Percentiles rank a stretch among this genome's conserved stretches.
phyloP scores from a whole-genome alignment of 257 asterid genomes.

The Datura wrightii region DNA sequence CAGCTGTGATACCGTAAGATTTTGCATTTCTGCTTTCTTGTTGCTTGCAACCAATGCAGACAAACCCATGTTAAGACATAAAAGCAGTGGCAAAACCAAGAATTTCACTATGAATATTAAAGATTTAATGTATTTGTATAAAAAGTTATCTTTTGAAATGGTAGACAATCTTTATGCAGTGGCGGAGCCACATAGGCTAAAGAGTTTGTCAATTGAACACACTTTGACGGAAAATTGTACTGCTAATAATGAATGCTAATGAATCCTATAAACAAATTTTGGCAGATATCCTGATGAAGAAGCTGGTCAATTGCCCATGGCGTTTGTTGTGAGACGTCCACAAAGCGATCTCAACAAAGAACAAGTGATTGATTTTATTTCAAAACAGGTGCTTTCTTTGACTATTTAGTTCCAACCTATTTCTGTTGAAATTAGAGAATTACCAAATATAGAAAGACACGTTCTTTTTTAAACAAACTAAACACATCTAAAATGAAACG shows the following conservation, averaged over 20 bases:
- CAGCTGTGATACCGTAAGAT: conserved; percentile 63
- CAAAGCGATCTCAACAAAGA: conserved; percentile 43
- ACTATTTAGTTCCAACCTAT: neutral
- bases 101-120: no score
- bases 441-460: no score
- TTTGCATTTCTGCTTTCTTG: neutral
- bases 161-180: no score
- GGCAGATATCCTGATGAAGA: conserved; percentile 59
- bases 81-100: no score
- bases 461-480: no score
- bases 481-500: no score
- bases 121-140: no score
- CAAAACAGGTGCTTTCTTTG: conserved; percentile 46
- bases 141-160: no score
- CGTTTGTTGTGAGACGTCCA: conserved; percentile 52
- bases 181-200: no score
- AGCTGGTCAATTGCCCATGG: conserved; percentile 65
- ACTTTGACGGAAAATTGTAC: neutral
- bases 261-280: neutral
- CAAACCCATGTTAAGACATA: neutral
- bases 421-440: neutral
- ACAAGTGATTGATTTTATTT: conserved; percentile 49
- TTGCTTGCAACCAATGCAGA: neutral
- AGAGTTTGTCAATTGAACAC: no score
- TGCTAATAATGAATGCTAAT: neutral